Conservation (phyloP, 768 basidiomycete genomes). For the Sarcodon aspratus region DNA sequence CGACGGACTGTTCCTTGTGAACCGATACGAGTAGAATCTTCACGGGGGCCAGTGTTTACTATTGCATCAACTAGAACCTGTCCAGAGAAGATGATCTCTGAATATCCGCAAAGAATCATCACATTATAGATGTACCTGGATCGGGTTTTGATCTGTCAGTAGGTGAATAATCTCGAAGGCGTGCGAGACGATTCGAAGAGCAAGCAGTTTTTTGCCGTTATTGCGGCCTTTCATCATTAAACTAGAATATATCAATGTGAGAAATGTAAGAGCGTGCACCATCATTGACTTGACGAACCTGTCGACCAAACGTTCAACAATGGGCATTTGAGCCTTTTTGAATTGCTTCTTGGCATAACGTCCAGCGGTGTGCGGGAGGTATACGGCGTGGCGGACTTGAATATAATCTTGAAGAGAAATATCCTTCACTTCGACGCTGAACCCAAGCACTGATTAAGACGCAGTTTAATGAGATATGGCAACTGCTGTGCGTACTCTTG, state of each 20-base stretch:
- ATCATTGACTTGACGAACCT: constrained; percentile 40
- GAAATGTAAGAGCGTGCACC: neutral
- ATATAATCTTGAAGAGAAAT: constrained; percentile 99
- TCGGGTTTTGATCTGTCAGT: constrained; percentile 99
- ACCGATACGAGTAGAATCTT: constrained; percentile 99
- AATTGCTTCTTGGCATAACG: constrained; percentile 99
- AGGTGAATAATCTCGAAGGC: constrained; percentile 99
- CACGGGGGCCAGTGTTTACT: constrained; percentile 98
- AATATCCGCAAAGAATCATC: too few species aligned
- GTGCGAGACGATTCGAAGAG: constrained; percentile 98
- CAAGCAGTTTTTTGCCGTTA: constrained; percentile 98
- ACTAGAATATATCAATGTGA: constrained; percentile 25
- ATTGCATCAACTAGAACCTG: constrained; percentile 96
- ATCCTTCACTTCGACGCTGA: constrained; percentile 95
- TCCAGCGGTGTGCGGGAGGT: constrained; percentile 96
- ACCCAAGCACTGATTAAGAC: constrained; percentile 1
- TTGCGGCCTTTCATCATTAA: constrained; percentile 99
- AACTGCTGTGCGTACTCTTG: constrained; percentile 64
- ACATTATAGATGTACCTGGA: constrained; percentile 56
- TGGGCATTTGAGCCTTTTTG: constrained; percentile 99
- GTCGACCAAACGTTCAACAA: constrained; percentile 98
- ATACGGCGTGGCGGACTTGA: constrained; percentile 96
- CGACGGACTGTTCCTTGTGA: constrained; percentile 99
- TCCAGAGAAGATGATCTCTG: neutral
- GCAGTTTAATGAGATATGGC: constrained; percentile 3